Evolutionary conservation across 1,284 basidiomycete genomes (phyloP), one percentile per base, ranked within the genome.

Genomic region (Xerocomus tenax): DNA sequence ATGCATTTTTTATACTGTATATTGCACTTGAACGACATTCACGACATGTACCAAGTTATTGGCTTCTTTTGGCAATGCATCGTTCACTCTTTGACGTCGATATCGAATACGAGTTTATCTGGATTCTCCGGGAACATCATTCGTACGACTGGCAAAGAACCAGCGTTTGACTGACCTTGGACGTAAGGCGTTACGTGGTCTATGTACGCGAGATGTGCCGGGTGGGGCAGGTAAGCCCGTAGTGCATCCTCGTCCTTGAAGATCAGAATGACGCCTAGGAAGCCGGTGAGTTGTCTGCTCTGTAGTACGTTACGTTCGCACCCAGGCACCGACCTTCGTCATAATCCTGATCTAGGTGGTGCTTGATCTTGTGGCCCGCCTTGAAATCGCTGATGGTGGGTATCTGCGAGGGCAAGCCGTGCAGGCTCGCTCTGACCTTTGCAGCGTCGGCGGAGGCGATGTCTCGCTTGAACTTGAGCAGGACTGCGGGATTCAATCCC

Each of bases 51-150:
- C 9, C 46, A 29, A 39, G 16, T 47, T 48, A 50, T 46, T 1
- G 13, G 10, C 28, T 40, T 38, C 48, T 51, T 23, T 40, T n/a
- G n/a, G n/a, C 16, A 25, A 12, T 36, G 5, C 34, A 23, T 34
- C 38, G 23, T 46, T 51, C 39, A 53, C 8, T 52, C 53, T n/a
- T 55, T 50, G 15, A 46, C 21, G 13, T 51, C 21, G n/a, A 65
- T 54, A 38, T 66, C 59, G 45, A 56, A 67, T 43, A 64, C 50
- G 5, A 63, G 12, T 44, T 52, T 52, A 19, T 63, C 64, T 65
- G 18, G 23, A 35, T 43, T 45, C 35, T 4, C n/a, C n/a, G n/a
- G 15, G 10, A 45, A 16, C 7, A 35, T 47, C 26, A 44, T 18
- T 26, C 5, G 10, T 13, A 3, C 3, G 13, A 29, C 40, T 26